Evolutionary conservation across 2,329 filamentous ascomycete species (phyloP).

Genomic region (Cytospora paraplurivora): DNA sequence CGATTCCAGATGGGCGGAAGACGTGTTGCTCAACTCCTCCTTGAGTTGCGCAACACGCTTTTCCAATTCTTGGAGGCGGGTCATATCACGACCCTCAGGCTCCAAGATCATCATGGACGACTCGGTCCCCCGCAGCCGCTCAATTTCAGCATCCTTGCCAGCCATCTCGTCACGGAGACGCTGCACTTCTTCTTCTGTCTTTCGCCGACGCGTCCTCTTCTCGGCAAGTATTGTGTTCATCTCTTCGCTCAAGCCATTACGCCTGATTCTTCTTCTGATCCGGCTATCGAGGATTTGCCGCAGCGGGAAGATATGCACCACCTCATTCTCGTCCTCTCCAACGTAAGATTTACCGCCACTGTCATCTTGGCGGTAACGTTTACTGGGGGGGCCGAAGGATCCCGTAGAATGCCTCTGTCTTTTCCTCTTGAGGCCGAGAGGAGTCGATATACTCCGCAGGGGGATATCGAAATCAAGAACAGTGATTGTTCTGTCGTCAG

Average conservation of each 20-base stretch:
- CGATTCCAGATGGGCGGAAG: neutral
- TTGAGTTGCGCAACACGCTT: conserved; percentile 11
- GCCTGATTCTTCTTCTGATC: conserved; percentile 57
- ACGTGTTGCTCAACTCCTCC: neutral
- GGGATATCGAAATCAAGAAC: conserved; percentile 13
- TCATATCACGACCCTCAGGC: conserved; percentile 4
- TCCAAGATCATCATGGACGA: conserved; percentile 10
- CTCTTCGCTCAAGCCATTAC: conserved; percentile 60
- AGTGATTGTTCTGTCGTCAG: conserved; percentile 9
- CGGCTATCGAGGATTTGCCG: conserved; percentile 56
- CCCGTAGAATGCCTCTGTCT: conserved; percentile 3
- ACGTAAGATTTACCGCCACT: neutral
- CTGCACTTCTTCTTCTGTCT: conserved; percentile 50
- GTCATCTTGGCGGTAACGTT: neutral
- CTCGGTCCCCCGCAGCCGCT: conserved; percentile 41
- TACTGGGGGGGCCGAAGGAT: neutral
- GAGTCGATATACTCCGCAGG: neutral
- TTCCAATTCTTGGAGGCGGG: conserved; percentile 16
- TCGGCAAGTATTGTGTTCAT: conserved; percentile 55
- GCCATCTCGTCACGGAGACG: conserved; percentile 52
- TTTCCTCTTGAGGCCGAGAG: conserved; percentile 18
- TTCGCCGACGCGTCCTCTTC: conserved; percentile 44
- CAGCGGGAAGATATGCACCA: conserved; percentile 51
- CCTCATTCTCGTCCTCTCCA: conserved; percentile 34
- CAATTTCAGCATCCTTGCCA: conserved; percentile 55